Conservation (phyloP, 129 eudicot species). For the Heracleum sosnowskyi region DNA sequence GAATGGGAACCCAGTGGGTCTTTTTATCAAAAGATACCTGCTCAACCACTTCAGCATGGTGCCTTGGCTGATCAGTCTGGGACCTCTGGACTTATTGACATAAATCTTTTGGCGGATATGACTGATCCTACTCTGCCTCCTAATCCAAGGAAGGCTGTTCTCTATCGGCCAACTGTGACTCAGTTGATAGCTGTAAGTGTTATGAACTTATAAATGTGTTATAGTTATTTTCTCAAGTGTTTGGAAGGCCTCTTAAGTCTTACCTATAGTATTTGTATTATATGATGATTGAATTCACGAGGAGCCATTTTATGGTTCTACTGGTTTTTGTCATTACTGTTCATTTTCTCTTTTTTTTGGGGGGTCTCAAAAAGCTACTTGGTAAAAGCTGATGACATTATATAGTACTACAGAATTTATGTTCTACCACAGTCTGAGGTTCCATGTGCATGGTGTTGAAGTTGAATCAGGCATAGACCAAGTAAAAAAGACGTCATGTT, state of each 20-base stretch:
- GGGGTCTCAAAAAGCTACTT: background rate
- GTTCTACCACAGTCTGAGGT: no score
- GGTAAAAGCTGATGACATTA: background rate
- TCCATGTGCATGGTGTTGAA: background rate
- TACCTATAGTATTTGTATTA: background rate
- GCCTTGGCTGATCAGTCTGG: slow-evolving; percentile 51
- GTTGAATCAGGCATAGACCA: background rate
- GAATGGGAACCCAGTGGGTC: slow-evolving; percentile 99
- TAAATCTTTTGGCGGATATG: slow-evolving; percentile 86
- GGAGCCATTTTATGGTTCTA: background rate
- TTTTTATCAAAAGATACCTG: slow-evolving; percentile 62
- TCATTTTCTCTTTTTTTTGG: background rate
- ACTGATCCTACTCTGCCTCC: slow-evolving; percentile 91
- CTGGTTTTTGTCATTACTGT: background rate
- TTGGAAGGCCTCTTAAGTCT: background rate
- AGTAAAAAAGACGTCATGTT: background rate
- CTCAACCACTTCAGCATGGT: slow-evolving; percentile 56
- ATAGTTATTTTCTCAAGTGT: background rate
- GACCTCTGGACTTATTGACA: slow-evolving; percentile 89
- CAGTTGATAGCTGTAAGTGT: slow-evolving; percentile 85
- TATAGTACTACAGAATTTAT: background rate
- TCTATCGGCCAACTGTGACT: slow-evolving; percentile 77
- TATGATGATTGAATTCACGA: background rate
- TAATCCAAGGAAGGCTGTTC: slow-evolving; percentile 87
- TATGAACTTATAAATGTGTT: slow-evolving; percentile 8